Percentiles rank a stretch among this genome's conserved stretches.
Conservation (phyloP, 306 rosid genomes). For the Chamaecrista fasciculata region DNA sequence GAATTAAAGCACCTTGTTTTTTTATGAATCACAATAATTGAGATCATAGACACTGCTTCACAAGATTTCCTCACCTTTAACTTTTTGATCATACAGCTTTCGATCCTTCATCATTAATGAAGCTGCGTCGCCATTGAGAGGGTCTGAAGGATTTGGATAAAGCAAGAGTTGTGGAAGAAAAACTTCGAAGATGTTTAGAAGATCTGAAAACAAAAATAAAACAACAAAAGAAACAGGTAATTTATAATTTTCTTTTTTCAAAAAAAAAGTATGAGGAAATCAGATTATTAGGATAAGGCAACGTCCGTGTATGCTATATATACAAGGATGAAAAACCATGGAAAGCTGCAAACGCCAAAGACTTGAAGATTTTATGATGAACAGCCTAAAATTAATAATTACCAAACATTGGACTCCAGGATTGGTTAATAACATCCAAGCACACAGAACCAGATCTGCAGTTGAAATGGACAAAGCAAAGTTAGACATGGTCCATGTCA, state of each 20-base stretch:
- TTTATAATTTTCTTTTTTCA: too few relatives aligned
- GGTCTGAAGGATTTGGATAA: constrained; percentile 88
- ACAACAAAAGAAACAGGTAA: constrained; percentile 14
- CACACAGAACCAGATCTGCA: constrained; percentile 97
- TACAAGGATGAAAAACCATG: neutral
- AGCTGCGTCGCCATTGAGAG: constrained; percentile 82
- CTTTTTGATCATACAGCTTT: constrained; percentile 73
- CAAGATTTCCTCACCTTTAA: constrained; percentile 59
- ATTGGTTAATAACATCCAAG: constrained; percentile 91
- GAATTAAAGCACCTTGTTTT: constrained; percentile 17
- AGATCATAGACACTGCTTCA: neutral
- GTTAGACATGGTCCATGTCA: constrained; percentile 32
- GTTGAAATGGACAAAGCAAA: constrained; percentile 30
- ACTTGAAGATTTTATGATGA: constrained; percentile 25
- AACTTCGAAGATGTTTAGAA: constrained; percentile 80
- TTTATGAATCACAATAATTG: constrained; percentile 45
- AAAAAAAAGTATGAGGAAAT: neutral
- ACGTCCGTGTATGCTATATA: neutral
- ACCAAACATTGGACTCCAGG: constrained; percentile 99
- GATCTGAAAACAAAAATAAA: constrained; percentile 54
- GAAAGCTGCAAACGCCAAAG: constrained; percentile 1
- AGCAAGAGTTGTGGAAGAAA: constrained; percentile 94
- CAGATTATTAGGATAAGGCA: neutral
- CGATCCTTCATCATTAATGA: constrained; percentile 82
- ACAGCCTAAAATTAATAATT: constrained; percentile 31